Percentiles rank a stretch among this genome's conserved stretches.
These are phyloP conservation scores for Tetracentron sinense DNA, from an alignment of 164 flowering plant genomes.

Conservation along the genomic window DNA sequence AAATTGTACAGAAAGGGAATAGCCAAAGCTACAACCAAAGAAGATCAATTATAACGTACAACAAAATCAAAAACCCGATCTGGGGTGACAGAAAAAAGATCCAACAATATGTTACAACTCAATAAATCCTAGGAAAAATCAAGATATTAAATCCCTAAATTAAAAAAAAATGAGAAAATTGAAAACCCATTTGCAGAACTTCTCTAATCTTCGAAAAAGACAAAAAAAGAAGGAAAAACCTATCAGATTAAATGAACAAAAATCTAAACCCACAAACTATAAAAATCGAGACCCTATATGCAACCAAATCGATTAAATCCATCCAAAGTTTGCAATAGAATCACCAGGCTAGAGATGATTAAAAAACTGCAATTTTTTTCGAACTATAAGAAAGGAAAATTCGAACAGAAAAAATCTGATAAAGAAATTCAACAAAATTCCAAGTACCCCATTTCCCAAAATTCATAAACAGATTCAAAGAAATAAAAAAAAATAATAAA, in stretches of 20 bases:
- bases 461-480: not conserved
- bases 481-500: not conserved
- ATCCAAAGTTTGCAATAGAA: not conserved
- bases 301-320: not conserved
- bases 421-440: not conserved
- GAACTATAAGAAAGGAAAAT: too few species aligned
- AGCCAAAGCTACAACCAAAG: not conserved
- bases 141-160: conserved; percentile 1
- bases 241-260: too few species aligned
- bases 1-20: not conserved
- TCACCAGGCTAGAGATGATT: not conserved
- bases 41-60: not conserved
- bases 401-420: not conserved
- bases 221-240: not conserved
- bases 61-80: not conserved
- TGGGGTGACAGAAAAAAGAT: not conserved
- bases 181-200: conserved; percentile 6
- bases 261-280: not conserved
- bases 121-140: not conserved
- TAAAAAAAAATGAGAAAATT: not conserved
- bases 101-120: not conserved
- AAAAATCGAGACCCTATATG: not conserved
- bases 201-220: not conserved
- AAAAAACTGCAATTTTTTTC: too few species aligned
- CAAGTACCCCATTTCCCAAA: conserved; percentile 6